A percentile compares a stretch with the other conserved stretches of the same genome.
phyloP scores from a whole-genome alignment of 345 rosid genomes.

The Citrus maxima region DNA sequence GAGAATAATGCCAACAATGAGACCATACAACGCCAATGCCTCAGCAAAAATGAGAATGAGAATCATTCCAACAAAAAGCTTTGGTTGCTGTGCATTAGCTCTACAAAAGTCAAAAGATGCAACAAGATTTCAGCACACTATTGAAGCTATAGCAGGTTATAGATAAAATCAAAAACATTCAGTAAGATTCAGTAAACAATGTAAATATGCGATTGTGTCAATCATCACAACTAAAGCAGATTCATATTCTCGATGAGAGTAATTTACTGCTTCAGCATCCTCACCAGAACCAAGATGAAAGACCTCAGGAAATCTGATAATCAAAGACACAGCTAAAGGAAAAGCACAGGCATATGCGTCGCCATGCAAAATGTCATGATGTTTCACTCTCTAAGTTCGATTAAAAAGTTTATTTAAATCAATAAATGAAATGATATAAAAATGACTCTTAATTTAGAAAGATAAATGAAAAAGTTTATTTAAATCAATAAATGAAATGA shows the following conservation, averaged over 20 bases:
- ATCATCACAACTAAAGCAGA: not conserved
- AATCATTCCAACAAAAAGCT: constrained; percentile 58
- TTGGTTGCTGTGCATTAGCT: constrained; percentile 56
- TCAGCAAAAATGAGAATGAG: constrained; percentile 57
- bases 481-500: no score
- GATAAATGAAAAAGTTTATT: no score
- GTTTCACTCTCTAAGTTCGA: not conserved
- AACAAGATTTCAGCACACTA: not conserved
- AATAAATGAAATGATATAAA: no score
- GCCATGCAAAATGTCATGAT: not conserved
- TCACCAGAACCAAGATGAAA: not conserved
- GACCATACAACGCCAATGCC: constrained; percentile 54
- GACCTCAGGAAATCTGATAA: not conserved
- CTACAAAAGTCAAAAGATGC: constrained; percentile 12
- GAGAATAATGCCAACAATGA: constrained; percentile 53
- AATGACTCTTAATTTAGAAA: no score
- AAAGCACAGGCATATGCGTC: not conserved
- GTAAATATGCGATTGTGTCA: not conserved
- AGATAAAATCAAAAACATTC: not conserved
- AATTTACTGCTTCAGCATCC: not conserved
- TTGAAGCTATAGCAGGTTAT: not conserved
- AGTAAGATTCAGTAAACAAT: not conserved
- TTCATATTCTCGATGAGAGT: not conserved
- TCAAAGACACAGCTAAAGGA: not conserved
- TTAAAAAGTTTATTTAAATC: no score